Conservation (phyloP, 305 asterid species). For the Rubia balearica region DNA sequence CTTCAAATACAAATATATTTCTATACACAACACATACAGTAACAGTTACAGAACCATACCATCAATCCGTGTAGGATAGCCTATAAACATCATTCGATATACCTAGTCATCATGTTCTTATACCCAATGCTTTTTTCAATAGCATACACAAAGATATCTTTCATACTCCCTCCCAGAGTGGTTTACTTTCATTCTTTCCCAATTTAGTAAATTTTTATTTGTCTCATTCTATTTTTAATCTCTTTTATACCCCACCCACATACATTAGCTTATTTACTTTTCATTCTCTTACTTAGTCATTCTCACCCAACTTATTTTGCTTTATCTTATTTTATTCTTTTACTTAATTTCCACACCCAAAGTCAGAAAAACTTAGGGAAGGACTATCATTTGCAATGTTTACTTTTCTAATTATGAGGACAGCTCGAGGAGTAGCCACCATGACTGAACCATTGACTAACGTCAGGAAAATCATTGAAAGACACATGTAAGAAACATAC, state of each 20-base stretch:
- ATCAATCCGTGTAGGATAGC: too few species aligned
- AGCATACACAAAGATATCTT: too few species aligned
- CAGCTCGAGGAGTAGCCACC: constrained; percentile 2
- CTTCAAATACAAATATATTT: background rate
- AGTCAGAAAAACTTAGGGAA: background rate
- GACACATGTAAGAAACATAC: background rate
- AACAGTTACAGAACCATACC: too few species aligned
- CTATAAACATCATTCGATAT: too few species aligned
- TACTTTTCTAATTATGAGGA: background rate
- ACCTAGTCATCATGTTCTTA: background rate
- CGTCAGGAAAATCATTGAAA: background rate
- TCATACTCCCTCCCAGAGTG: background rate
- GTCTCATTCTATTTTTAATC: too few species aligned
- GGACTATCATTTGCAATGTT: background rate
- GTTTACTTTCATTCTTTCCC: background rate
- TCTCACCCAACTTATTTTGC: background rate
- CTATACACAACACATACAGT: too few species aligned
- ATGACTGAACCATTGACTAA: background rate
- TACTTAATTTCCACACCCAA: background rate
- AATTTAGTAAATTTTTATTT: too few species aligned
- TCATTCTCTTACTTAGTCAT: too few species aligned
- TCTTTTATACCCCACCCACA: too few species aligned
- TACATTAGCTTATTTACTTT: too few species aligned
- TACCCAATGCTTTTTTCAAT: background rate
- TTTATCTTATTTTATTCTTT: background rate